Evolutionary conservation across 116 monocot species (phyloP).

Genomic region (Papilionanthe hybrid): DNA sequence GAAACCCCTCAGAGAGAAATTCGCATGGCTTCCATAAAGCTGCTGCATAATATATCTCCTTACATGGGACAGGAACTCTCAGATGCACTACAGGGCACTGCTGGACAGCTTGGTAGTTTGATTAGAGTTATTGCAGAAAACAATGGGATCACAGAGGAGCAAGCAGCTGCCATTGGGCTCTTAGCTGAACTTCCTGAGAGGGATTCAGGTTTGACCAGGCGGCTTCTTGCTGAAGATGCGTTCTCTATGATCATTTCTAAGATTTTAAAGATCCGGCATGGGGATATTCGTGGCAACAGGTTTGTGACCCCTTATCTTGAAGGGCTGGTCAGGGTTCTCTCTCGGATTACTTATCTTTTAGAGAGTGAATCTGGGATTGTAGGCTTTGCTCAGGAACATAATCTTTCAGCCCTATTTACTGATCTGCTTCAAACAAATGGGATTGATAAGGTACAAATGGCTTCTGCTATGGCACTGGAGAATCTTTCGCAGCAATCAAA

Average conservation of each 20-base stretch:
- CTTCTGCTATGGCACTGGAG: slow-evolving; percentile 58
- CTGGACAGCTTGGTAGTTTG: slow-evolving; percentile 54
- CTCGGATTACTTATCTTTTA: slow-evolving; percentile 60
- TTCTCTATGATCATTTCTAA: slow-evolving; percentile 46
- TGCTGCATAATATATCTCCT: slow-evolving; percentile 70
- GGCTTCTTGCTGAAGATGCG: slow-evolving; percentile 44
- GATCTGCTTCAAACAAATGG: slow-evolving; percentile 73
- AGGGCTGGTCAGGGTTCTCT: slow-evolving; percentile 66
- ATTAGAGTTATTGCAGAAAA: slow-evolving; percentile 52
- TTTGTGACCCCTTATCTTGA: slow-evolving; percentile 56
- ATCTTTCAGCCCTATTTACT: slow-evolving; percentile 51
- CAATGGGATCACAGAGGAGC: slow-evolving; percentile 69
- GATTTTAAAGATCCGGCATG: slow-evolving; percentile 46
- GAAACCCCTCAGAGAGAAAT: slow-evolving; percentile 74
- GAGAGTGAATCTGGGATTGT: slow-evolving; percentile 38
- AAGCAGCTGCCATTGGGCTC: slow-evolving; percentile 62
- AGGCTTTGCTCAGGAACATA: slow-evolving; percentile 42
- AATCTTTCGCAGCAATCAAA: slow-evolving; percentile 68
- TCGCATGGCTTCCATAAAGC: slow-evolving; percentile 64
- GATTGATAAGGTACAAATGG: slow-evolving; percentile 58
- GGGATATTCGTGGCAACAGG: slow-evolving; percentile 47
- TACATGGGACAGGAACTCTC: slow-evolving; percentile 77
- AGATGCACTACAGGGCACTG: slow-evolving; percentile 36
- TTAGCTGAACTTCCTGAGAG: slow-evolving; percentile 69
- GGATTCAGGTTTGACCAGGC: slow-evolving; percentile 50